phyloP scores from a whole-genome alignment of 2,329 filamentous ascomycete genomes.

The Talaromyces atroroseus region DNA sequence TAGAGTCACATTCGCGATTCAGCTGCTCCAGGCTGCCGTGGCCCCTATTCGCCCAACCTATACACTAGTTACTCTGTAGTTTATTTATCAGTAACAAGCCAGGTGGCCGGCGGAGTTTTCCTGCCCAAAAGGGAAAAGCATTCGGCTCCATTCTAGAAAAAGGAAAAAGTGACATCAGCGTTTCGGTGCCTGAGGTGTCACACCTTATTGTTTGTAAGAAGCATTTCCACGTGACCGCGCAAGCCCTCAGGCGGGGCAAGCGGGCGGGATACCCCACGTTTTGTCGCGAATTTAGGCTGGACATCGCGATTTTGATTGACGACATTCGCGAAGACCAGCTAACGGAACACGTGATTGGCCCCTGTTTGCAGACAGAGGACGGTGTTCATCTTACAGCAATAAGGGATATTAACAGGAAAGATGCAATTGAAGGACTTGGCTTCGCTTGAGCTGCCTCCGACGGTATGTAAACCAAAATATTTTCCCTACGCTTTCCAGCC shows the following conservation, averaged over 20 bases:
- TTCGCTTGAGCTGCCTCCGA: slow-evolving; percentile 13
- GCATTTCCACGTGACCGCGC: slow-evolving; percentile 5
- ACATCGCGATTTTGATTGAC: neutral
- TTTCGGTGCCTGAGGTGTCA: neutral
- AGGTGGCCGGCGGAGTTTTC: neutral
- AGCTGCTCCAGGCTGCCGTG: neutral
- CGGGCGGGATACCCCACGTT: slow-evolving; percentile 6
- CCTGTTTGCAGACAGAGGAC: neutral
- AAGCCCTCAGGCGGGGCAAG: slow-evolving; percentile 4
- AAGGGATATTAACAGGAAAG: neutral
- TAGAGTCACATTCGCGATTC: neutral
- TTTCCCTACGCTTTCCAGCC: neutral
- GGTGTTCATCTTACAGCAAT: neutral
- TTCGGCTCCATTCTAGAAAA: neutral
- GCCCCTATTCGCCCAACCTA: neutral
- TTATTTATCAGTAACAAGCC: neutral
- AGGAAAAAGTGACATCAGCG: neutral
- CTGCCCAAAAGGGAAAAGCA: neutral
- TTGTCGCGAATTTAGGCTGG: neutral
- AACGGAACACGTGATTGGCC: neutral
- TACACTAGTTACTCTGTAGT: neutral
- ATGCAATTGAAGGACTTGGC: slow-evolving; percentile 14
- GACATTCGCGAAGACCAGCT: neutral
- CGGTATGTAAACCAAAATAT: neutral
- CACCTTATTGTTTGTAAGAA: too few relatives aligned